A percentile compares a stretch with the other conserved stretches of the same genome.
These are phyloP conservation scores for Pogostemon cablin DNA, from an alignment of 257 asterid genomes.

Conservation along the genomic window DNA sequence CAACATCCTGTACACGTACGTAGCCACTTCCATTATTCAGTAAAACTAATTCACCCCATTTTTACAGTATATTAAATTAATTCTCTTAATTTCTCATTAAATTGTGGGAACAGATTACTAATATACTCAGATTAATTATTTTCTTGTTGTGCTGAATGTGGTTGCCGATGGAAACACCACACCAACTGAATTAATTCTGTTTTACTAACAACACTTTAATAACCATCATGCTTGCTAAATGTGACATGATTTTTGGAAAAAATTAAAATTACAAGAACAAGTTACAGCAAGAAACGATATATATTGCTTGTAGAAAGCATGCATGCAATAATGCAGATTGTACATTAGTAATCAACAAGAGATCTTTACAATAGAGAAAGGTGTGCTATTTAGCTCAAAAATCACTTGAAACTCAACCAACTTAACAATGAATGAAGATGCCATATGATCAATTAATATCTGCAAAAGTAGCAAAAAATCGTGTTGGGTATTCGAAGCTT, in stretches of 20 bases:
- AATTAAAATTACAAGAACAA: not conserved
- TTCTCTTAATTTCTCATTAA: no score
- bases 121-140: no score
- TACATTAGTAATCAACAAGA: conserved; percentile 1
- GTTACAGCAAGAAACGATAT: not conserved
- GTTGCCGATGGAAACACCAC: not conserved
- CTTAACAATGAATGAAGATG: no score
- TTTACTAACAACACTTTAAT: not conserved
- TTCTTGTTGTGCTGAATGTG: not conserved
- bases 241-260: not conserved
- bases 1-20: conserved; percentile 12
- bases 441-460: no score
- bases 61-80: no score
- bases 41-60: no score
- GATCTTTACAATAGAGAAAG: not conserved
- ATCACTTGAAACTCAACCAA: conserved; percentile 21
- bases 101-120: no score
- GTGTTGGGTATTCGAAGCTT: conserved; percentile 20
- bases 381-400: not conserved
- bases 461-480: not conserved
- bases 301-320: not conserved
- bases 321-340: conserved; percentile 18
- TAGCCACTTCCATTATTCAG: no score
- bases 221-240: not conserved
- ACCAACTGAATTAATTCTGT: not conserved